A percentile compares a stretch with the other conserved stretches of the same genome.
These are phyloP conservation scores for Ustulina deusta DNA, from an alignment of 2,329 filamentous ascomycete species.

Conservation along the genomic window DNA sequence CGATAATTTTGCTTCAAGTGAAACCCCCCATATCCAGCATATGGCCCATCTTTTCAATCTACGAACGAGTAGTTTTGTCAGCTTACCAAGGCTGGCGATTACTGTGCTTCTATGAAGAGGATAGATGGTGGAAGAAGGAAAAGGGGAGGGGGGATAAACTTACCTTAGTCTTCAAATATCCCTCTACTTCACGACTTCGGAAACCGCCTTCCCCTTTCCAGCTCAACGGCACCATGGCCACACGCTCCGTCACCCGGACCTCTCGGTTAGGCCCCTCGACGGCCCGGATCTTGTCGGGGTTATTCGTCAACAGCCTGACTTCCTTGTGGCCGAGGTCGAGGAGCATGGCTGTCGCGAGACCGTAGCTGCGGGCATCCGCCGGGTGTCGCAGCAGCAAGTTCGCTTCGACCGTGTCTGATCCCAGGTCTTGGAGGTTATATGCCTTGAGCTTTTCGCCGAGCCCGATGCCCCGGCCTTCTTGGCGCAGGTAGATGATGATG, in stretches of 20 bases:
- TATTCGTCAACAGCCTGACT: slow-evolving; percentile 90
- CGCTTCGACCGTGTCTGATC: slow-evolving; percentile 97
- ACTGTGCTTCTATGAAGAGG: neutral
- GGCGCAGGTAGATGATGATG: slow-evolving; percentile 93
- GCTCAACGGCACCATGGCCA: slow-evolving; percentile 94
- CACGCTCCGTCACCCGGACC: slow-evolving; percentile 86
- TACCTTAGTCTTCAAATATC: slow-evolving; percentile 95
- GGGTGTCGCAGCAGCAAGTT: slow-evolving; percentile 92
- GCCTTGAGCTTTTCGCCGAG: slow-evolving; percentile 96
- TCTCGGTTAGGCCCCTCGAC: slow-evolving; percentile 93
- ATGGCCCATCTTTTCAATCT: slow-evolving; percentile 92
- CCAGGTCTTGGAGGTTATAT: slow-evolving; percentile 96
- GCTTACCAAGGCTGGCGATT: slow-evolving; percentile 7
- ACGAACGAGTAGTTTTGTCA: slow-evolving; percentile 12
- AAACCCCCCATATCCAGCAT: slow-evolving; percentile 70
- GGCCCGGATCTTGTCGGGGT: slow-evolving; percentile 94
- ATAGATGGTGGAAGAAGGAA: neutral
- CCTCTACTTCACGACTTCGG: slow-evolving; percentile 87
- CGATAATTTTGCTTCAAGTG: slow-evolving; percentile 33
- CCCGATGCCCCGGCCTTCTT: slow-evolving; percentile 96
- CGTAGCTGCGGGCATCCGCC: slow-evolving; percentile 93
- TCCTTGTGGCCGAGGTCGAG: slow-evolving; percentile 84
- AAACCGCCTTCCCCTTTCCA: slow-evolving; percentile 91
- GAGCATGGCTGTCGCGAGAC: slow-evolving; percentile 95
- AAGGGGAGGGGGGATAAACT: slow-evolving; percentile 47